A percentile compares a stretch with the other conserved stretches of the same genome.
Conservation (phyloP, 2,329 filamentous ascomycete genomes). For the Talaromyces marneffei region DNA sequence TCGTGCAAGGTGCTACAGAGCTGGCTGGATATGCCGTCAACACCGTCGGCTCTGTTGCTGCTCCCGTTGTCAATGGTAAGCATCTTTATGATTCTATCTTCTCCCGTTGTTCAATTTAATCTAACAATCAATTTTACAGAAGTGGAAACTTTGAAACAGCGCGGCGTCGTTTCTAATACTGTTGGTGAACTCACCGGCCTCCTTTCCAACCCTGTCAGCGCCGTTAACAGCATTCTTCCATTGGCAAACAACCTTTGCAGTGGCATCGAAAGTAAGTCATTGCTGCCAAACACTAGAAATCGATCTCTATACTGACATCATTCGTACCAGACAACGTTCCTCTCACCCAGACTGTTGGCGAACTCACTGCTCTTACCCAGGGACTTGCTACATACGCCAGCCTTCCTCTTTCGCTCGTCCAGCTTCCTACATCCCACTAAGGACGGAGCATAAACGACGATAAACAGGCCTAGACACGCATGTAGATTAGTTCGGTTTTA, state of each 20-base stretch:
- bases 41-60: neutral
- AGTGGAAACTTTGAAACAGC: neutral
- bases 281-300: neutral
- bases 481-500: neutral
- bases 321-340: constrained; percentile 3
- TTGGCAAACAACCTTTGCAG: constrained; percentile 14
- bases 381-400: constrained; percentile 6
- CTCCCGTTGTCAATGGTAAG: constrained; percentile 2
- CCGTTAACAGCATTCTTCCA: neutral
- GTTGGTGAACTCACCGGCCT: neutral
- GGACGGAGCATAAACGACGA: neutral
- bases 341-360: constrained; percentile 4
- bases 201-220: constrained; percentile 9
- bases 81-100: neutral
- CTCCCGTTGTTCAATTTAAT: neutral
- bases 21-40: constrained; percentile 5
- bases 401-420: constrained; percentile 10
- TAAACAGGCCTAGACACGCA: neutral
- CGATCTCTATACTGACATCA: neutral
- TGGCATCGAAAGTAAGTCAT: constrained; percentile 7
- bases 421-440: constrained; percentile 1
- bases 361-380: constrained; percentile 12
- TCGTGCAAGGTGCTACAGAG: neutral
- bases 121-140: neutral
- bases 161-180: constrained; percentile 5